Conservation (phyloP, 345 rosid genomes). For the Bruguiera parviflora region DNA sequence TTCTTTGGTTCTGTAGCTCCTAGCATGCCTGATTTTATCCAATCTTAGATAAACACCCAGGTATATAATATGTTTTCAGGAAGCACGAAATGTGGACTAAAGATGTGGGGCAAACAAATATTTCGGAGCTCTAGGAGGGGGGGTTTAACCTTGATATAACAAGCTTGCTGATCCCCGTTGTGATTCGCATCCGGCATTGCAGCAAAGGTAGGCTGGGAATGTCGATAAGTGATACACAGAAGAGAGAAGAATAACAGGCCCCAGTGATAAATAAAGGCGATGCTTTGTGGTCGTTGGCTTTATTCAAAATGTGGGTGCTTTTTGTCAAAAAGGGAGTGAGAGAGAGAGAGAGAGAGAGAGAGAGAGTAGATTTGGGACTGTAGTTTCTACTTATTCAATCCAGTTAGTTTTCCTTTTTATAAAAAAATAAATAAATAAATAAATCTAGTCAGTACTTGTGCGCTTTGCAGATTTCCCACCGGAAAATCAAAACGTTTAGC, state of each 20-base stretch:
- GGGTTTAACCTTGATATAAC: neutral
- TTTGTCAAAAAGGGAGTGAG: conserved; percentile 24
- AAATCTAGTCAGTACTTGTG: too few relatives aligned
- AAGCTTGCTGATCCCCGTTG: neutral
- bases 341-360: too few relatives aligned
- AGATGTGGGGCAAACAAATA: neutral
- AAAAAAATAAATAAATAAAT: too few relatives aligned
- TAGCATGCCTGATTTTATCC: neutral
- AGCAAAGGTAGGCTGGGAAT: neutral
- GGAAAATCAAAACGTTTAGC: too few relatives aligned
- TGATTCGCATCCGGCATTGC: neutral
- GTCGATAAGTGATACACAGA: conserved; percentile 9
- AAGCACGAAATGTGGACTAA: neutral
- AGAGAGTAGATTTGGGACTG: too few relatives aligned
- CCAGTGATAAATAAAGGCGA: conserved; percentile 11
- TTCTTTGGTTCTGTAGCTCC: neutral
- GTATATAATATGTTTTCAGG: neutral
- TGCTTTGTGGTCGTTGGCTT: conserved; percentile 29
- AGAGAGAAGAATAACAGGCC: conserved; percentile 16
- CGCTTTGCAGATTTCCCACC: too few relatives aligned
- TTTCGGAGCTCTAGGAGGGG: neutral
- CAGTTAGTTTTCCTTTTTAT: too few relatives aligned
- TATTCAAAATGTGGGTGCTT: conserved; percentile 37
- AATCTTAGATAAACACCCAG: neutral
- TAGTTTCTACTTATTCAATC: too few relatives aligned